Percentiles rank a stretch among this genome's conserved stretches.
Evolutionary conservation across 2,329 filamentous ascomycete genomes (phyloP).

Genomic region (Ophiosphaerella narmari): DNA sequence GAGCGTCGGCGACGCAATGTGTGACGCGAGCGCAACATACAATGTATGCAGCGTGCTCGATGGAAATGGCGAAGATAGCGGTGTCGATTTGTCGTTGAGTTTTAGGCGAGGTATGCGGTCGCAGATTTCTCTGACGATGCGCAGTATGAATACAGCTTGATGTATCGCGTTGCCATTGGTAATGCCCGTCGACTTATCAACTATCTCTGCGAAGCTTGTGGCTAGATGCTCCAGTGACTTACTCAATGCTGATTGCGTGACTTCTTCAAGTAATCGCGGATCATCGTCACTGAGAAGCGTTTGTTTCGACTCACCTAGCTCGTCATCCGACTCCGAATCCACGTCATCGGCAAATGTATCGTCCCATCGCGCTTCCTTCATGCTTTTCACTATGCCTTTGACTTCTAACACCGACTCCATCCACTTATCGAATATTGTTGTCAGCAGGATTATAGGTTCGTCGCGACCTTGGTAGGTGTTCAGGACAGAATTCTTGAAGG

Average conservation of each 20-base stretch:
- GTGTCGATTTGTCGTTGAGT: constrained; percentile 36
- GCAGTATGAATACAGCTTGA: constrained; percentile 67
- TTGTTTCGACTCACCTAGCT: constrained; percentile 70
- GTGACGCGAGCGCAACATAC: constrained; percentile 63
- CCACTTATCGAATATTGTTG: constrained; percentile 73
- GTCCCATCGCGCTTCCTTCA: constrained; percentile 74
- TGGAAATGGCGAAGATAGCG: constrained; percentile 34
- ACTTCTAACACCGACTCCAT: constrained; percentile 72
- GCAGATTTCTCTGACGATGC: constrained; percentile 75
- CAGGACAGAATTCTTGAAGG: constrained; percentile 72
- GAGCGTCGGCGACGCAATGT: constrained; percentile 58
- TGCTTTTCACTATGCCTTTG: constrained; percentile 64
- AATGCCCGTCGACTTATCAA: constrained; percentile 54
- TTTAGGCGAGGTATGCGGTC: constrained; percentile 51
- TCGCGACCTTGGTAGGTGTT: constrained; percentile 74
- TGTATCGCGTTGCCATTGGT: constrained; percentile 38
- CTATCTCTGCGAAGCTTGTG: constrained; percentile 57
- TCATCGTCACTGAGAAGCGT: constrained; percentile 73
- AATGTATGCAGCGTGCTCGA: constrained; percentile 65
- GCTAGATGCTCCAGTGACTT: constrained; percentile 65
- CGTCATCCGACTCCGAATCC: constrained; percentile 71
- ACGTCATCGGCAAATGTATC: constrained; percentile 75
- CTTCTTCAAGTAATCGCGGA: constrained; percentile 64
- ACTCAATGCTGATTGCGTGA: constrained; percentile 61
- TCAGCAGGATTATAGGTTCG: constrained; percentile 65